Base-by-base conservation (phyloP, 257 asterid genomes). In the Fraxinus pennsylvanica region DNA sequence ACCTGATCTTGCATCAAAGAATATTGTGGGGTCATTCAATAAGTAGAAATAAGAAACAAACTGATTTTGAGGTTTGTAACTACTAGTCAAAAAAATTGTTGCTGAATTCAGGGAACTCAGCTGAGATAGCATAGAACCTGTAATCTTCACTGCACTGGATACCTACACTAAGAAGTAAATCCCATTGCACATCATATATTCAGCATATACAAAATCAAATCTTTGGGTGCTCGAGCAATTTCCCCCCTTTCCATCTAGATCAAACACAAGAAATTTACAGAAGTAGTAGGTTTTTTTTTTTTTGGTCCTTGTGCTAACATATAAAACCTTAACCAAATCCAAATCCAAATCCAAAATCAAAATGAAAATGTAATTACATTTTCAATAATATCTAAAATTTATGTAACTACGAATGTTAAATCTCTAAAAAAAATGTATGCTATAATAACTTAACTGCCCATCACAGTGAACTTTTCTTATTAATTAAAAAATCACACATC, bases 1-100 rank as follows among this genome's bases (percentile, higher is more conserved):
- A 91, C 99, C 96, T 94, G 97, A 79, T 94, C 99, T 86, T 90
- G 99, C 99, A 94, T 94, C 82, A 94, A 78, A 81, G 99, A 94
- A 80, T 25, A 25, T 25, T 25, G 27, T 25, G 0, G 27, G 27
- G 27, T 25, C 27, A 25, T 25, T 25, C 27, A 25, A 25, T 25
- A 25, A 25, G 27, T 25, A 25, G 27, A 25, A 25, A 25, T 25
- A 25, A 25, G 27, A 25, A 25, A 25, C 27, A 25, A 25, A 25
- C 27, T 25, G 27, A 25, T 25, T 25, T 25, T 25, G 27, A 25
- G 27, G 27, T 25, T 25, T 25, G 27, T 25, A 25, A 25, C 27
- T 25, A 25, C 27, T 25, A 25, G 27, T 25, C 27, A 25, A 25
- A 25, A 25, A 25, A 25, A 25, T 25, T 25, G 27, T 25, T 25